Base-by-base conservation (phyloP, 1,284 basidiomycete genomes). In the Coriolopsis trogii region DNA sequence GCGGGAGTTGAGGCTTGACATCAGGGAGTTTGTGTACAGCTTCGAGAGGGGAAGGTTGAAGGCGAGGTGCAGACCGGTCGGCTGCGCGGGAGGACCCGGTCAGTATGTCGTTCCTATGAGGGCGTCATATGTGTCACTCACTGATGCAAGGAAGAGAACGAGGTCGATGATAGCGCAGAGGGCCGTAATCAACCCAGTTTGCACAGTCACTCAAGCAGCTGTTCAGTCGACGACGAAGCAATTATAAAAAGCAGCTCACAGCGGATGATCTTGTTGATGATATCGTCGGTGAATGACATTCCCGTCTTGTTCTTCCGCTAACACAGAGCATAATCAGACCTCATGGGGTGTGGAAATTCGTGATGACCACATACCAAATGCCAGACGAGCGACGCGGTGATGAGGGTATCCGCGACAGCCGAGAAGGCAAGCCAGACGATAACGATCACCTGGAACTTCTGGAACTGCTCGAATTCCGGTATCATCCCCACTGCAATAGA, bases 281-380 rank as follows among this genome's bases (percentile, higher is more conserved):
- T 43, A 50, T 67, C 67, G 43, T 72, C 68, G 4, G 68, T 70
- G 9, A 55, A 46, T 9, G 63, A 48, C 43, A 68, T 67, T 5
- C 69, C 70, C 8, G 68, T 70, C 45, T 70, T 76, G 54, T 77
- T 71, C 31, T 60, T 67, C 50, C 67, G 65, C 74, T 77, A 49
- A 2, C 30, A 20, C 21, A 20, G 33, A 31, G 26, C 9, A 5
- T 0, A 33, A 21, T 20, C 21, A 15, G 18, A 30, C 16, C 10
- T 13, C 7, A 61, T 57, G 16, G 47, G 25, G 30, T 9, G 21
- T 7, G 15, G n/a, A 6, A 34, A 16, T 16, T 6, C 6, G 28
- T 18, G 37, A n/a, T 8, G 24, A 9, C 8, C 26, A 24, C 24
- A 20, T 21, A 42, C 69, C 55, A 70, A 46, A 49, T 68, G 66